A percentile compares a stretch with the other conserved stretches of the same genome.
Evolutionary conservation across 495 filamentous ascomycete genomes (phyloP).

Genomic region (Penicilliopsis zonata): DNA sequence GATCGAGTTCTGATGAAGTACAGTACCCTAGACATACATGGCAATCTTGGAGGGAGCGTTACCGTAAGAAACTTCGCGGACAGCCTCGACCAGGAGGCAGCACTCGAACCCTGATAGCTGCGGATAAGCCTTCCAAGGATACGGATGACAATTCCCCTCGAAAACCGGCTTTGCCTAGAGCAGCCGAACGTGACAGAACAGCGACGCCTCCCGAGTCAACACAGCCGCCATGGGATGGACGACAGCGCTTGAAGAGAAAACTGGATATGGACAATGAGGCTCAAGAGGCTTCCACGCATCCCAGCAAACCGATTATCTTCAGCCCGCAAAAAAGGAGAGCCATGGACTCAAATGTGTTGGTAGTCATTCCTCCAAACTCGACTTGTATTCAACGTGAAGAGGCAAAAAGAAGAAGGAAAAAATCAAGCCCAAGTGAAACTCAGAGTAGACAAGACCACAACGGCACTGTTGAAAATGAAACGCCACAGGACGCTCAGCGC

Average conservation of each 20-base stretch:
- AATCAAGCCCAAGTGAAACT: no score
- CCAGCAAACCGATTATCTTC: neutral
- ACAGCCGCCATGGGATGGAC: no score
- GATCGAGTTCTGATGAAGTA: neutral
- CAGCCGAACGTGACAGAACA: no score
- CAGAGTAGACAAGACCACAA: no score
- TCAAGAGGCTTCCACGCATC: neutral
- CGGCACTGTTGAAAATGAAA: no score
- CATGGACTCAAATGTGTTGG: slow-evolving; percentile 2
- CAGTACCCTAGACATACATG: slow-evolving; percentile 55
- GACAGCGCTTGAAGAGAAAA: slow-evolving; percentile 9
- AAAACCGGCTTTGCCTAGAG: no score
- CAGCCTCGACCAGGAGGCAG: slow-evolving; percentile 27
- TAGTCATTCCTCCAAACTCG: neutral
- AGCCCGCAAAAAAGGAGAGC: slow-evolving; percentile 4
- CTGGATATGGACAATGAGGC: slow-evolving; percentile 4
- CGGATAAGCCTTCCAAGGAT: neutral
- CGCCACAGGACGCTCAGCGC: no score
- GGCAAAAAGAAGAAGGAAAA: no score
- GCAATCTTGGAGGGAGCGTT: slow-evolving; percentile 64
- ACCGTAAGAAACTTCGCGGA: slow-evolving; percentile 43
- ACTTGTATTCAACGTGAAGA: neutral
- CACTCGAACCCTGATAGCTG: slow-evolving; percentile 1
- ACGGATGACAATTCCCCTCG: no score
- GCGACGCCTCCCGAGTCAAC: no score